A percentile compares a stretch with the other conserved stretches of the same genome.
phyloP scores from a whole-genome alignment of 768 basidiomycete species.

The Hericium rajendrae region DNA sequence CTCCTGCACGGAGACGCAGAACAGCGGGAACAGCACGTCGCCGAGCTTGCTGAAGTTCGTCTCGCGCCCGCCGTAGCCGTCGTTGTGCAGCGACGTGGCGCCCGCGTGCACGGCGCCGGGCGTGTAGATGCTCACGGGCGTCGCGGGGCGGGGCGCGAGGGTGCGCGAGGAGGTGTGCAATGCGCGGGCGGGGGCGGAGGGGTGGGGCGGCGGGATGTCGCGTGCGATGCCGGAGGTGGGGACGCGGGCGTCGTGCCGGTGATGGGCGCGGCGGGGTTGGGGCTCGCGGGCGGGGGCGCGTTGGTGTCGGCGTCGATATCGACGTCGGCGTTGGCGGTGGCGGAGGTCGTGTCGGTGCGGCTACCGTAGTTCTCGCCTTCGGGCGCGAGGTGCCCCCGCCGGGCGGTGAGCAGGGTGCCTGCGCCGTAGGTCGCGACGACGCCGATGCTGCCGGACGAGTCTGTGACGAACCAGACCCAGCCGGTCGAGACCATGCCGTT shows the following conservation, averaged over 20 bases:
- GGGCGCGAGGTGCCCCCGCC: conserved; percentile 11
- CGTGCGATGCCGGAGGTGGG: conserved; percentile 2
- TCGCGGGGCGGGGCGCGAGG: not conserved
- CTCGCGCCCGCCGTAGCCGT: not conserved
- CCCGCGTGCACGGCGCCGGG: conserved; percentile 16
- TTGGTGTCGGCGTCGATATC: not conserved
- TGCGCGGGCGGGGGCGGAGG: conserved; percentile 3
- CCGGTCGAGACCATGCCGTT: conserved; percentile 72
- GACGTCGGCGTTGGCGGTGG: not conserved
- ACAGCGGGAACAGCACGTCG: conserved; percentile 57
- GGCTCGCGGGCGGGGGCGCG: not conserved
- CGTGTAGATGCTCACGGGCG: conserved; percentile 3
- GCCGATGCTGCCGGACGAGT: conserved; percentile 49
- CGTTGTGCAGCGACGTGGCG: not conserved
- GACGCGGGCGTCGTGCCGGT: not conserved
- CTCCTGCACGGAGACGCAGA: conserved; percentile 73
- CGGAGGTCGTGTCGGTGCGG: not conserved
- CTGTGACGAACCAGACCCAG: conserved; percentile 83
- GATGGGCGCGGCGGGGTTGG: not conserved
- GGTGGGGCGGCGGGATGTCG: not conserved
- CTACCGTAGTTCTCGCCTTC: conserved; percentile 4
- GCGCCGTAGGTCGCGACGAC: conserved; percentile 83
- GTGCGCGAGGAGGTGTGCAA: not conserved
- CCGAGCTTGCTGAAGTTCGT: conserved; percentile 27
- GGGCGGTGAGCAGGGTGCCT: conserved; percentile 69